phyloP scores from a whole-genome alignment of 768 basidiomycete species.

The Phallus indusiatus region DNA sequence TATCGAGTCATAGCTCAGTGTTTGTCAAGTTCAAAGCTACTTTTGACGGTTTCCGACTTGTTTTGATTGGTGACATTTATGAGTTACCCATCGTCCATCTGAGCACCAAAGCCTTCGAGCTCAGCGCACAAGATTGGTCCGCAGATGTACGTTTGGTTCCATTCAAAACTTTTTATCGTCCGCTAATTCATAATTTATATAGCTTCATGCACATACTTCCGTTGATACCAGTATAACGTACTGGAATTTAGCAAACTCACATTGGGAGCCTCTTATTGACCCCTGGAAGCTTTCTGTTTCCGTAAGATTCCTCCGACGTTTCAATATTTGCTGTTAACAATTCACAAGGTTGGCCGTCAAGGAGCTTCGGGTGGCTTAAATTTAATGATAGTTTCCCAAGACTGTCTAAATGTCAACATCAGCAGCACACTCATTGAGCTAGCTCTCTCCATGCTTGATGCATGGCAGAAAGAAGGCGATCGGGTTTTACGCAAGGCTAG shows the following conservation, averaged over 20 bases:
- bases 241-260: constrained; percentile 95
- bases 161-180: background rate
- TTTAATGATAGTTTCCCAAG: constrained; percentile 59
- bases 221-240: constrained; percentile 82
- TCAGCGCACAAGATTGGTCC: constrained; percentile 90
- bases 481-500: constrained; percentile 64
- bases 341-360: constrained; percentile 44
- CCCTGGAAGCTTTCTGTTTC: constrained; percentile 84
- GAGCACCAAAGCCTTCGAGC: constrained; percentile 72
- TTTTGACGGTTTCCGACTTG: constrained; percentile 85
- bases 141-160: constrained; percentile 49
- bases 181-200: constrained; percentile 3
- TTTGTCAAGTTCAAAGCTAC: constrained; percentile 61
- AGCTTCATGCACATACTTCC: constrained; percentile 81
- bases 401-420: constrained; percentile 84
- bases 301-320: constrained; percentile 29
- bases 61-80: constrained; percentile 90
- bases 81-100: constrained; percentile 92
- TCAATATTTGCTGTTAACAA: background rate
- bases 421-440: constrained; percentile 87
- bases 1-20: background rate
- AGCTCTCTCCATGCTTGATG: constrained; percentile 58
- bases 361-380: constrained; percentile 40
- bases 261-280: constrained; percentile 97
- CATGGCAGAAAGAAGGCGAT: constrained; percentile 69